Evolutionary conservation across 1,284 basidiomycete genomes (phyloP), one percentile per base, ranked within the genome.

Genomic region (Marasmius tenuissimus): DNA sequence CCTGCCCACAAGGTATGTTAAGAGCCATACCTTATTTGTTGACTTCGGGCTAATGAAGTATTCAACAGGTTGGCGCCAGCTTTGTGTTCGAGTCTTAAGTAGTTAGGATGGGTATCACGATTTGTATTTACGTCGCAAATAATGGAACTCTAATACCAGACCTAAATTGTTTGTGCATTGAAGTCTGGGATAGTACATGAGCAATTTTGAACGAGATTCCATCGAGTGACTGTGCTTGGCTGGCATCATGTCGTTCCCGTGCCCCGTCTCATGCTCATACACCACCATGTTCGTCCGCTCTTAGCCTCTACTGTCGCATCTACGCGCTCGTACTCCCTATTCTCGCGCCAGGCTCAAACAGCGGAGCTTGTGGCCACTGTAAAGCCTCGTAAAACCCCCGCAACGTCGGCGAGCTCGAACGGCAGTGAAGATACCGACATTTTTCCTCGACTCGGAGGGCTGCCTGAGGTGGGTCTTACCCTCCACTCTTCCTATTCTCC

Each of bases 11-110:
- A 92, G 83, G 85, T 85, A 62, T 57, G 69, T 70, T 40, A 16
- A 14, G 27, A 27, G 27, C 34, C 12, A 42, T 33, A 53, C 10
- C 8, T 61, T 34, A 9, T 49, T 37, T 22, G 42, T 22, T 5
- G 33, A 33, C 45, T 14, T 58, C 55, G 9, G 3, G 6, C 56
- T 20, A 58, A 34, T 38, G 61, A 33, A 50, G 58, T 20, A 39
- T 20, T 45, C 57, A 58, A 7, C 63, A 86, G 85, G 83, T 92
- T 68, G 91, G 91, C 70, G 85, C 89, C 66, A 84, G 81, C 76
- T 83, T 93, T 72, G 80, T 81, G 61, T 93, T 93, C 68, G 90
- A 92, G 71, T 87, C 86, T 63, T 93, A 79, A 27, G 27, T 27
- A 27, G 79, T 73, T 52, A 38, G 76, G 65, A 62, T 59, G 48